These are phyloP conservation scores for Ceratobasidium sp. DNA, from an alignment of 1,284 basidiomycete species.

Conservation along the genomic window DNA sequence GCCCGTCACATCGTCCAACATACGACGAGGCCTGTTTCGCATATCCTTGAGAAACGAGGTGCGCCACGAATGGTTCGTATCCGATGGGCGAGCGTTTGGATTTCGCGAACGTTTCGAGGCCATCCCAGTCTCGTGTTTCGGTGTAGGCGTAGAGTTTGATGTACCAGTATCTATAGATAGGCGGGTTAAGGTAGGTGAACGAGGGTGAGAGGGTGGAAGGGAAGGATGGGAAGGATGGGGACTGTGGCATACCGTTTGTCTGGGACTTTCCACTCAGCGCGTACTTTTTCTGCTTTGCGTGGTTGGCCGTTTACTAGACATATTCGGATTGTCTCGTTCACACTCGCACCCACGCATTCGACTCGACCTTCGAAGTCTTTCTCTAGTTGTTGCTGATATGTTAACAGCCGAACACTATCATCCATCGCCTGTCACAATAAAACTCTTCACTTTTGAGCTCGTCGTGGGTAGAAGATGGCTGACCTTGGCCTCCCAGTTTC, in stretches of 20 bases:
- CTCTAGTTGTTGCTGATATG: slow-evolving; percentile 88
- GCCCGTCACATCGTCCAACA: slow-evolving; percentile 85
- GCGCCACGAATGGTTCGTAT: slow-evolving; percentile 91
- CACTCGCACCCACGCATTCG: slow-evolving; percentile 81
- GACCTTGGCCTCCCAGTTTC: slow-evolving; percentile 91
- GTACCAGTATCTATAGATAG: slow-evolving; percentile 85
- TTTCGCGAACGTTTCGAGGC: slow-evolving; percentile 85
- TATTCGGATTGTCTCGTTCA: slow-evolving; percentile 85
- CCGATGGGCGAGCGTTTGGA: slow-evolving; percentile 94
- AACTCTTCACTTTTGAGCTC: too few species aligned
- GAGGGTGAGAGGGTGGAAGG: background rate
- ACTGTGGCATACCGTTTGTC: slow-evolving; percentile 87
- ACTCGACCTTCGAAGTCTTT: slow-evolving; percentile 85
- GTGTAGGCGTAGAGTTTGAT: slow-evolving; percentile 88
- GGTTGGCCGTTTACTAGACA: slow-evolving; percentile 83
- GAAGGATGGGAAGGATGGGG: too few species aligned
- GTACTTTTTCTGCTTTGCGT: slow-evolving; percentile 89
- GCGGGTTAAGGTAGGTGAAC: slow-evolving; percentile 32
- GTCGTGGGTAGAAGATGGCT: too few species aligned
- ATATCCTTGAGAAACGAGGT: slow-evolving; percentile 80
- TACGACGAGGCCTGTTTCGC: slow-evolving; percentile 80
- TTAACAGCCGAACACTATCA: slow-evolving; percentile 83
- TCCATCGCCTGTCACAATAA: slow-evolving; percentile 82
- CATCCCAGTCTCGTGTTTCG: slow-evolving; percentile 84
- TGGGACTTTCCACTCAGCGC: slow-evolving; percentile 89